A percentile compares a stretch with the other conserved stretches of the same genome.
Evolutionary conservation across 257 asterid species (phyloP).

Genomic region (Penstemon newberryi): DNA sequence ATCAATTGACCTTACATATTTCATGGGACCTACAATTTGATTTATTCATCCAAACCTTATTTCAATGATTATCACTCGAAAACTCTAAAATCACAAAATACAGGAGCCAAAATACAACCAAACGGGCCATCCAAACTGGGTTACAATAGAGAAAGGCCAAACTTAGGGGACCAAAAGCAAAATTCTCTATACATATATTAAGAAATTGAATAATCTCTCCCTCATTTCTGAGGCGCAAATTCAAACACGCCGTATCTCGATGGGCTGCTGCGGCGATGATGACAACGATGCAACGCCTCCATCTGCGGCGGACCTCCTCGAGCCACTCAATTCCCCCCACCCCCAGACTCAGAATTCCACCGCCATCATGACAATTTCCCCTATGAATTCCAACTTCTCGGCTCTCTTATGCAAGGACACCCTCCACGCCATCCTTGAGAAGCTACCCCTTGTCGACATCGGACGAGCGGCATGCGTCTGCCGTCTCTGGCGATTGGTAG

Average conservation of each 20-base stretch:
- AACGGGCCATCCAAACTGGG: no score
- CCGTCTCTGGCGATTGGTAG: conserved; percentile 70
- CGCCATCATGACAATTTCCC: conserved; percentile 53
- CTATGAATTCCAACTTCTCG: conserved; percentile 83
- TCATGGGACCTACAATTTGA: no score
- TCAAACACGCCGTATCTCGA: conserved; percentile 26
- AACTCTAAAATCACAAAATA: no score
- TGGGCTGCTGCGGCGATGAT: conserved; percentile 53
- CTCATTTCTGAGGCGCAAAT: conserved; percentile 1
- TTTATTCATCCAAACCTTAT: no score
- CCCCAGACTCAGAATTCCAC: conserved; percentile 13
- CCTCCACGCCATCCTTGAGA: conserved; percentile 68
- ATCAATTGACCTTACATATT: no score
- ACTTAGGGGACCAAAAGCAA: no score
- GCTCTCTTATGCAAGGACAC: conserved; percentile 83
- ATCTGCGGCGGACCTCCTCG: conserved; percentile 33
- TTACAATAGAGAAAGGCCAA: no score
- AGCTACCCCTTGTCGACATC: conserved; percentile 61
- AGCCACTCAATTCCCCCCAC: conserved; percentile 28
- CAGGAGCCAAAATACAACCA: no score
- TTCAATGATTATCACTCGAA: no score
- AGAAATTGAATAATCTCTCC: neutral
- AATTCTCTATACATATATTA: no score
- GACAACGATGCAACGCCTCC: conserved; percentile 29
- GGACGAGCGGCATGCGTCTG: conserved; percentile 91